Conservation (phyloP, 192 early-diverging fungal genomes). For the Funneliformis mosseae region DNA sequence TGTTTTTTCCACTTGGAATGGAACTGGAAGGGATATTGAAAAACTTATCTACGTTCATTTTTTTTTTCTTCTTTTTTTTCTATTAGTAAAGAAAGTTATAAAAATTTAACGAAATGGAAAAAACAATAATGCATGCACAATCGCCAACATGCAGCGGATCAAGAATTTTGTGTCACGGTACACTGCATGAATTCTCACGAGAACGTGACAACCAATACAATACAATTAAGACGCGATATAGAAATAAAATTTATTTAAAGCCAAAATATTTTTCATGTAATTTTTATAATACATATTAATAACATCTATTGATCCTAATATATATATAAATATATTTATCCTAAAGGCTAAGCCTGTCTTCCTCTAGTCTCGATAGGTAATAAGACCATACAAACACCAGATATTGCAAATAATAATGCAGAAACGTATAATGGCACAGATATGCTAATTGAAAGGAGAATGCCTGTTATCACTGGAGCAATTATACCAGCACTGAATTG, state of each 20-base stretch:
- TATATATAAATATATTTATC: background rate
- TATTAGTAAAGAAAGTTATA: too few relatives aligned
- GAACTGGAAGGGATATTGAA: constrained; percentile 32
- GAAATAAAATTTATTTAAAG: too few relatives aligned
- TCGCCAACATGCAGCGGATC: too few relatives aligned
- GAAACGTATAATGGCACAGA: constrained; percentile 70
- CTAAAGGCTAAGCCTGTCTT: constrained; percentile 34
- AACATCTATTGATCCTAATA: too few relatives aligned
- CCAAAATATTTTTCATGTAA: too few relatives aligned
- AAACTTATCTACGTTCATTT: constrained; percentile 32
- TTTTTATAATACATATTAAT: too few relatives aligned
- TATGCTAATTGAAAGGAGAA: constrained; percentile 58
- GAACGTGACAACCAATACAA: too few relatives aligned
- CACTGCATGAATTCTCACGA: too few relatives aligned
- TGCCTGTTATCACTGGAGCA: constrained; percentile 73
- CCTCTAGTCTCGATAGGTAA: constrained; percentile 74
- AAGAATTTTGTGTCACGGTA: too few relatives aligned
- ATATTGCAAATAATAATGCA: constrained; percentile 54
- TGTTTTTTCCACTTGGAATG: constrained; percentile 51
- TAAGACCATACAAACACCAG: constrained; percentile 64
- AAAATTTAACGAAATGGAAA: too few relatives aligned
- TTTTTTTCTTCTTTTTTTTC: background rate
- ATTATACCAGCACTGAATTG: constrained; percentile 62
- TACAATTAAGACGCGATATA: too few relatives aligned
- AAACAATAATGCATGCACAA: too few relatives aligned